Evolutionary conservation across 2,329 filamentous ascomycete species (phyloP).

Genomic region (Colletotrichum tropicicola): DNA sequence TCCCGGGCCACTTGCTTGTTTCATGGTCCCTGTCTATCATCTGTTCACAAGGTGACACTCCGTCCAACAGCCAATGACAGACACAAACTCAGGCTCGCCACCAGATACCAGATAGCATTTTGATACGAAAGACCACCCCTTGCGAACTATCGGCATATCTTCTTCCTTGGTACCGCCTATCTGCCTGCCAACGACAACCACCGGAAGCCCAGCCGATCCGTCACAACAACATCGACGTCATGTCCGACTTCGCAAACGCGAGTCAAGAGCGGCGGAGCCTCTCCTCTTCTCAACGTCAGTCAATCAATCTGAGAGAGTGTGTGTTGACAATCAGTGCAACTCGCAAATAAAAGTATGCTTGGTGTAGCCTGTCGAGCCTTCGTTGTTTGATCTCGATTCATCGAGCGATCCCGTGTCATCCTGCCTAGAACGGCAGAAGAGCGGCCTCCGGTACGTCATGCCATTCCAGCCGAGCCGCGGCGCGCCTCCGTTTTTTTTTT

Average conservation of each 20-base stretch:
- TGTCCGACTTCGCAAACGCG: neutral
- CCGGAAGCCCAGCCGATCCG: neutral
- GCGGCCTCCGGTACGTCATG: slow-evolving; percentile 20
- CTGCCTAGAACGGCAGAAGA: slow-evolving; percentile 25
- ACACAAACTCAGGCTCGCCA: no score
- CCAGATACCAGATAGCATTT: no score
- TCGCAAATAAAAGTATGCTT: no score
- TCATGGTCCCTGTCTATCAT: no score
- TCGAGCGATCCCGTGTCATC: slow-evolving; percentile 25
- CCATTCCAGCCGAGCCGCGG: neutral
- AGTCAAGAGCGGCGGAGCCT: neutral
- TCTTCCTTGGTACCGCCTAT: neutral
- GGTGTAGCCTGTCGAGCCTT: no score
- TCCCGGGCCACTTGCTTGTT: no score
- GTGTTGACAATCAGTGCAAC: neutral
- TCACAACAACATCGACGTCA: slow-evolving; percentile 13
- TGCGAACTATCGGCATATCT: neutral
- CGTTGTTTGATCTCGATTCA: slow-evolving; percentile 20
- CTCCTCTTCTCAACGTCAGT: neutral
- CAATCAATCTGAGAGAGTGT: neutral
- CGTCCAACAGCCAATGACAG: no score
- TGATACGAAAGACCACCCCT: neutral
- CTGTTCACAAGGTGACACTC: no score
- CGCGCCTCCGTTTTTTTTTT: neutral
- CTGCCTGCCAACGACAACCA: neutral